Percentiles rank a stretch among this genome's conserved stretches.
Evolutionary conservation across 1,284 basidiomycete genomes (phyloP).

Genomic region (Kalmanozyma brasiliensis): DNA sequence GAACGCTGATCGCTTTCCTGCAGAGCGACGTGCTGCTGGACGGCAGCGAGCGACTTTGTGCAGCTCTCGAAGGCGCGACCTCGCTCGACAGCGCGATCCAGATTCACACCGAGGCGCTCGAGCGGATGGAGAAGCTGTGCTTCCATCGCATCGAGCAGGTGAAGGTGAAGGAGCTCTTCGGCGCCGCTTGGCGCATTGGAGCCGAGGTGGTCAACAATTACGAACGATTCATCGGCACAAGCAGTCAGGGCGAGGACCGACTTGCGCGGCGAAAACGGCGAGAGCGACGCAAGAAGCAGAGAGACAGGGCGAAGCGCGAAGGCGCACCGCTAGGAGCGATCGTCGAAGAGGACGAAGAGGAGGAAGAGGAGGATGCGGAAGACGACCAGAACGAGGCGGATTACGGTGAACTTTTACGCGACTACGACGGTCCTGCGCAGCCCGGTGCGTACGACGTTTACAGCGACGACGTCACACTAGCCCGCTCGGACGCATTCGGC

Average conservation of each 20-base stretch:
- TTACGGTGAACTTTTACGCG: not conserved
- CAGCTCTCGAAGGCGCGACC: constrained; percentile 9
- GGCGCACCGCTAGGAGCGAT: constrained; percentile 38
- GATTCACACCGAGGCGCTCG: constrained; percentile 21
- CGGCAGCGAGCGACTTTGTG: constrained; percentile 10
- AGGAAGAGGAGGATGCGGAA: constrained; percentile 35
- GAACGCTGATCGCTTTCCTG: constrained; percentile 28
- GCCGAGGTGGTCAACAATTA: constrained; percentile 35
- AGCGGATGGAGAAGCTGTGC: constrained; percentile 34
- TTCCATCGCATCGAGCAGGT: constrained; percentile 29
- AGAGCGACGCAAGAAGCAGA: constrained; percentile 30
- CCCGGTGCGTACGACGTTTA: not conserved
- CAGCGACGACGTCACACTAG: not conserved
- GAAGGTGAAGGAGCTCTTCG: constrained; percentile 30
- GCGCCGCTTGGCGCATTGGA: constrained; percentile 22
- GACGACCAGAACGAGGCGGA: constrained; percentile 10
- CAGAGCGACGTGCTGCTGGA: constrained; percentile 29
- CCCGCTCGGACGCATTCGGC: constrained; percentile 1
- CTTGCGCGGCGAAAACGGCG: constrained; percentile 25
- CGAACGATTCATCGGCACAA: constrained; percentile 31
- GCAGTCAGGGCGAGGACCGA: constrained; percentile 29
- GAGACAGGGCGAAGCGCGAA: constrained; percentile 27
- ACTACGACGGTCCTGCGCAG: not conserved
- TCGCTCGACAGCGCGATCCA: constrained; percentile 37
- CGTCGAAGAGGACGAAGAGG: constrained; percentile 39